Base-by-base conservation (phyloP, 768 basidiomycete genomes). In the Cyclocybe cylindracea region DNA sequence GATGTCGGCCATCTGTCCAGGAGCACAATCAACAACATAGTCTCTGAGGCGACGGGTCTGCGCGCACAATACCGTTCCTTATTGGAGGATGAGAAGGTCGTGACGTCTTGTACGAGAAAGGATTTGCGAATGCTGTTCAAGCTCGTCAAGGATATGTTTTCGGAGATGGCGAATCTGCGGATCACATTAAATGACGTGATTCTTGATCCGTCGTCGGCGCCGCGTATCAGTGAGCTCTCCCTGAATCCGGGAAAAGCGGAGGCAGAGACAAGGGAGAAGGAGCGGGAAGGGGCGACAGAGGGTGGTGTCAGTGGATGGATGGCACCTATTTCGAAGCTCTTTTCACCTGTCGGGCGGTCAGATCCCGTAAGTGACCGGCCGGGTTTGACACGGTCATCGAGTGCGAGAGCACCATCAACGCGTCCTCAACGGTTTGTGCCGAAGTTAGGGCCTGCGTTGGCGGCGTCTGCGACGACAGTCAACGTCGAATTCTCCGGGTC, bases 401-500 rank as follows among this genome's bases (percentile, higher is more conserved):
- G 32, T 11, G 41, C n/a, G 24, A 54, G 50, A 10, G 55, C 49
- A 1, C 46, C 38, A 24, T 24, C 24, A 10, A 57, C 68, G 7
- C 65, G 68, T 24, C 65, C 71, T 2, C 57, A 75, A 10, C 78
- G 83, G 24, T 68, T 82, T 5, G 86, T 84, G 18, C 91, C 88
- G 2, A 98, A 98, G 66, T 78, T 89, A 24, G 82, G 83, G 1
- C 89, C 95, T 2, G 92, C 91, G 9, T 80, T 94, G 31, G 86
- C 89, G 9, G 92, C 97, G 8, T 91, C 91, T 16, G 78, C 90
- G 2, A 95, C 91, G 44, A 94, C 93, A 1, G 95, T 98, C 60
- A 97, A 94, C 52, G 96, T 99, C 50, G 95, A 97, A 74, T 98
- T 98, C 69, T 90, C 86, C 3, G 87, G 90, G 3, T 71, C 81